Conservation (phyloP, 1,284 basidiomycete species). For the Taiwanofungus camphoratus region DNA sequence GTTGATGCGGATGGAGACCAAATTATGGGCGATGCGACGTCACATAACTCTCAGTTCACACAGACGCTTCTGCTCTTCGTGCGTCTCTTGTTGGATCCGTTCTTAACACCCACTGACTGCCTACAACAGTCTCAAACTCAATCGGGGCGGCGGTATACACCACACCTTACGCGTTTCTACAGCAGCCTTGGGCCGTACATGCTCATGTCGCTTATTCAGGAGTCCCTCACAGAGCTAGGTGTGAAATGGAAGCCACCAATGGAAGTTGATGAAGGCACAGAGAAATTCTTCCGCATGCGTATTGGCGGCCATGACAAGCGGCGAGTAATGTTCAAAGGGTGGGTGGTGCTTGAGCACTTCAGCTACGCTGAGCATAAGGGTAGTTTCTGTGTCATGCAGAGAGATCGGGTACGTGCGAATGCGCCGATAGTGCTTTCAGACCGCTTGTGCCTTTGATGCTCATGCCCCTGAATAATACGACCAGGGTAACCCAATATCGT, state of each 20-base stretch:
- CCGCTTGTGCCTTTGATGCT: not conserved
- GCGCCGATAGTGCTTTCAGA: not conserved
- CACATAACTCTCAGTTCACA: conserved; percentile 46
- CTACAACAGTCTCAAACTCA: conserved; percentile 66
- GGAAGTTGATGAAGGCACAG: conserved; percentile 16
- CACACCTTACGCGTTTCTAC: conserved; percentile 75
- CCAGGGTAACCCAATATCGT: conserved; percentile 73
- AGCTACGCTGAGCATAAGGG: conserved; percentile 38
- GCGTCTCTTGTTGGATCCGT: conserved; percentile 20
- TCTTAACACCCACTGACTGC: conserved; percentile 3
- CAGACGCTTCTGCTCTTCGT: conserved; percentile 59
- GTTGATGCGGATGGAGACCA: conserved; percentile 50
- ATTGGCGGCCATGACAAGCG: conserved; percentile 61
- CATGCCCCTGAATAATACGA: no score
- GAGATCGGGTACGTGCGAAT: conserved; percentile 48
- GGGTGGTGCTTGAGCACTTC: conserved; percentile 61
- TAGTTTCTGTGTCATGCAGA: conserved; percentile 60
- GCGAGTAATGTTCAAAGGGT: conserved; percentile 60
- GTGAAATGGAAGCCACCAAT: conserved; percentile 45
- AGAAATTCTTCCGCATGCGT: conserved; percentile 37
- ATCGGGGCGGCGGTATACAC: conserved; percentile 57
- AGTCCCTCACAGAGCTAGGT: conserved; percentile 40
- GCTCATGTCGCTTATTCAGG: conserved; percentile 46
- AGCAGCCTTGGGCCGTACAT: conserved; percentile 46
- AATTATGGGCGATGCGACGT: conserved; percentile 41